Evolutionary conservation across 495 filamentous ascomycete species (phyloP).

Genomic region (Penicillium desertorum): DNA sequence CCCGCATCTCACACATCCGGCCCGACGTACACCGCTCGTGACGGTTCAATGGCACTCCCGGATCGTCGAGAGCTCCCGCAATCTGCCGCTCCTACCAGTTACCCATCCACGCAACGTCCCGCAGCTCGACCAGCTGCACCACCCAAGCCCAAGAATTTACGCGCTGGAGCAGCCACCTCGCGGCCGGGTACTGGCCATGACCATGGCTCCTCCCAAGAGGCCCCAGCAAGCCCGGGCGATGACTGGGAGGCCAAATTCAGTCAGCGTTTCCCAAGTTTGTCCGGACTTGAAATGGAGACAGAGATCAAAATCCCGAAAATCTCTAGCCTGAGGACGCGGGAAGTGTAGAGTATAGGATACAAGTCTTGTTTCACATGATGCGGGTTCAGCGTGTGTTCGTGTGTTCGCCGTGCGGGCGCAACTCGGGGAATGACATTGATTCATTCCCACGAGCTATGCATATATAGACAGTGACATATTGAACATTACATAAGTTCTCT

Average conservation of each 20-base stretch:
- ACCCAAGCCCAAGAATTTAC: conserved; percentile 61
- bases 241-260: conserved; percentile 76
- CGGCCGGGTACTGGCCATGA: conserved; percentile 25
- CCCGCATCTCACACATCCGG: conserved; percentile 24
- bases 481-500: conserved; percentile 13
- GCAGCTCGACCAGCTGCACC: conserved; percentile 50
- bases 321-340: conserved; percentile 40
- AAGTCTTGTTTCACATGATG: conserved; percentile 18
- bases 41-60: conserved; percentile 17
- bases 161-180: conserved; percentile 41
- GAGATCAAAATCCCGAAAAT: conserved; percentile 55
- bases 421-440: conserved; percentile 25
- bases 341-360: conserved; percentile 33
- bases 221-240: conserved; percentile 38
- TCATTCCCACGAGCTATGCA: conserved; percentile 25
- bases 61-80: conserved; percentile 22
- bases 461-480: conserved; percentile 30
- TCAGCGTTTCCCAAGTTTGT: conserved; percentile 77
- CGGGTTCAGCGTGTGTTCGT: conserved; percentile 27
- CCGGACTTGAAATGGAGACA: conserved; percentile 76
- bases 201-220: conserved; percentile 22
- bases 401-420: conserved; percentile 14
- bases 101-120: conserved; percentile 29
- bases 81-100: conserved; percentile 25
- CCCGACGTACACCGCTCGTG: conserved; percentile 20